Evolutionary conservation across 805 yeast species (phyloP).

Genomic region (Kodamaea jinghongensis): DNA sequence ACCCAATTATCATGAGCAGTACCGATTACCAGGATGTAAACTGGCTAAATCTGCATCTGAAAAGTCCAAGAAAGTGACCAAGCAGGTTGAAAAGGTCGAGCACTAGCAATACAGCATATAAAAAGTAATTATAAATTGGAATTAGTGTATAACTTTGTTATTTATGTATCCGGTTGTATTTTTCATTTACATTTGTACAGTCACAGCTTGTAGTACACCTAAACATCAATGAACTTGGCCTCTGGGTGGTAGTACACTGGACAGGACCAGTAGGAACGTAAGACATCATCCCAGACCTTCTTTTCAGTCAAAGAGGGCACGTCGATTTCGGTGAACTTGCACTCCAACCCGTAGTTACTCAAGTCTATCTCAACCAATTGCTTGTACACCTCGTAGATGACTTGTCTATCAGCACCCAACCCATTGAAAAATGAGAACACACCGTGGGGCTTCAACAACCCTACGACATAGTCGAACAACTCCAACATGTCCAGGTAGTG

Average conservation of each 20-base stretch:
- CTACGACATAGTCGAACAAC: conserved; percentile 77
- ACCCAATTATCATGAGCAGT: too few species aligned
- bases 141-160: too few species aligned
- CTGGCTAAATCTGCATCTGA: too few species aligned
- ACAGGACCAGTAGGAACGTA: conserved; percentile 66
- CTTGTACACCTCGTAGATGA: conserved; percentile 67
- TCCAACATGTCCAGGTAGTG: conserved; percentile 88
- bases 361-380: conserved; percentile 79
- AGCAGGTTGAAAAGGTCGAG: too few species aligned
- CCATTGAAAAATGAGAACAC: conserved; percentile 92
- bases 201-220: neutral
- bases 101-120: too few species aligned
- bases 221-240: conserved; percentile 40
- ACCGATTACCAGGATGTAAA: too few species aligned
- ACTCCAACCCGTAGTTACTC: conserved; percentile 69
- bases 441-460: conserved; percentile 78
- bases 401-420: conserved; percentile 45
- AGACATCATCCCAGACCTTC: conserved; percentile 61
- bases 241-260: conserved; percentile 68
- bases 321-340: conserved; percentile 49
- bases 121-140: too few species aligned
- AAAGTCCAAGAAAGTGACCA: too few species aligned
- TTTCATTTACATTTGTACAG: too few species aligned
- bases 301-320: conserved; percentile 45
- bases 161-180: too few species aligned